Conservation (phyloP, 768 basidiomycete species). For the Heimioporus sp. region DNA sequence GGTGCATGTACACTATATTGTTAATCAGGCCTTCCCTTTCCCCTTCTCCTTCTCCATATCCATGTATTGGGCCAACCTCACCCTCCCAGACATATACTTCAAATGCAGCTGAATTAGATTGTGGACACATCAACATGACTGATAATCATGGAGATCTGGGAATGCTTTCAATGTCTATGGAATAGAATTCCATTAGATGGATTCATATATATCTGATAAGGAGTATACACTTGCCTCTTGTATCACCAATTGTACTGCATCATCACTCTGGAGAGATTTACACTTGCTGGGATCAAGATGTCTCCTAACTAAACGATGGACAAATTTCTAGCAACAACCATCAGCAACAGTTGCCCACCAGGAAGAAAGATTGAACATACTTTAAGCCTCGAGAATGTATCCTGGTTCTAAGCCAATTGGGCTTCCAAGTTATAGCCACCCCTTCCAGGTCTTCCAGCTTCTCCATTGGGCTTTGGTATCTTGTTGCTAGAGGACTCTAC, state of each 20-base stretch:
- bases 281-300: conserved; percentile 1
- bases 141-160: background rate
- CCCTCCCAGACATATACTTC: conserved; percentile 24
- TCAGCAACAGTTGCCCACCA: background rate
- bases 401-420: background rate
- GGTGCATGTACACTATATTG: too few species aligned
- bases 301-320: conserved; percentile 1
- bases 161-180: background rate
- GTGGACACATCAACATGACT: conserved; percentile 25
- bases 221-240: background rate
- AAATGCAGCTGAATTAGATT: conserved; percentile 33
- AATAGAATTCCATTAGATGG: background rate
- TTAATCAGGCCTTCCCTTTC: too few species aligned
- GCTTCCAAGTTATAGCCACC: conserved; percentile 7
- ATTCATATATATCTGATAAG: background rate
- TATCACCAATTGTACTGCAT: background rate
- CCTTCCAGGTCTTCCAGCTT: conserved; percentile 2
- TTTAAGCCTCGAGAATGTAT: background rate
- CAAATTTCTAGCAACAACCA: background rate
- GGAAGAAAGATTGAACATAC: background rate
- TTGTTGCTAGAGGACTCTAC: background rate
- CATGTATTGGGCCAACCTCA: too few species aligned
- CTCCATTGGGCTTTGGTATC: conserved; percentile 7
- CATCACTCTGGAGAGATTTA: background rate
- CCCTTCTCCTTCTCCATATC: too few species aligned